Evolutionary conservation across 2,329 filamentous ascomycete species (phyloP).

Genomic region (Botrytis hyacinthi): DNA sequence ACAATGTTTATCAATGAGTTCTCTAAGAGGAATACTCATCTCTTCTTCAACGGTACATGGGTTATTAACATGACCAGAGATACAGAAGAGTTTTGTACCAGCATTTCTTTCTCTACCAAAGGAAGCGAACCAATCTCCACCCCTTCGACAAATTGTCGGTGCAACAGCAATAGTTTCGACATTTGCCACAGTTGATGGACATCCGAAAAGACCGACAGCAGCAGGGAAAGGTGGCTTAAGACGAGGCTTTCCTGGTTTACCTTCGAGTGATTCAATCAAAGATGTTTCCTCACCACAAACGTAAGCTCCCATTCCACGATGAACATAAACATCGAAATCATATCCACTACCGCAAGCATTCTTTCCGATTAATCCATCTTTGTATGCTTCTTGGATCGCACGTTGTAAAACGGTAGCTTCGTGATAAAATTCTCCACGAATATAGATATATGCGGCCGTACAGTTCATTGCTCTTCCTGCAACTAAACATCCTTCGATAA

Average conservation of each 20-base stretch:
- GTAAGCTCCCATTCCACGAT: constrained; percentile 96
- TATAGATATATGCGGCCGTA: constrained; percentile 98
- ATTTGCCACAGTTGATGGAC: constrained; percentile 96
- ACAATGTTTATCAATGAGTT: constrained; percentile 97
- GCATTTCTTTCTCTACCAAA: constrained; percentile 96
- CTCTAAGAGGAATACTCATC: constrained; percentile 95
- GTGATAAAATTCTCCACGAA: constrained; percentile 96
- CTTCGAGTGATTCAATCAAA: constrained; percentile 95
- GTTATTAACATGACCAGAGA: constrained; percentile 98
- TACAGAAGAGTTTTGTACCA: constrained; percentile 97
- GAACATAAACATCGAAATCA: constrained; percentile 95
- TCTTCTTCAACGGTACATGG: constrained; percentile 97
- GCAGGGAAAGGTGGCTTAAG: constrained; percentile 98
- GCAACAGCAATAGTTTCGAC: constrained; percentile 96
- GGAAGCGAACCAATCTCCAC: constrained; percentile 85
- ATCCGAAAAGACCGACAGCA: constrained; percentile 95
- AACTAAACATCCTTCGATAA: constrained; percentile 93
- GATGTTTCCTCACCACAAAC: constrained; percentile 98
- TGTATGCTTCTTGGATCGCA: constrained; percentile 97
- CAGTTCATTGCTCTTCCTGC: constrained; percentile 98
- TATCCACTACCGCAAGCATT: constrained; percentile 96
- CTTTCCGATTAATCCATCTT: constrained; percentile 92
- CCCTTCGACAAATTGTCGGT: constrained; percentile 91
- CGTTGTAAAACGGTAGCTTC: constrained; percentile 91
- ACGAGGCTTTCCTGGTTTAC: constrained; percentile 97